Base-by-base conservation (phyloP, 257 asterid species). In the Datura wrightii region DNA sequence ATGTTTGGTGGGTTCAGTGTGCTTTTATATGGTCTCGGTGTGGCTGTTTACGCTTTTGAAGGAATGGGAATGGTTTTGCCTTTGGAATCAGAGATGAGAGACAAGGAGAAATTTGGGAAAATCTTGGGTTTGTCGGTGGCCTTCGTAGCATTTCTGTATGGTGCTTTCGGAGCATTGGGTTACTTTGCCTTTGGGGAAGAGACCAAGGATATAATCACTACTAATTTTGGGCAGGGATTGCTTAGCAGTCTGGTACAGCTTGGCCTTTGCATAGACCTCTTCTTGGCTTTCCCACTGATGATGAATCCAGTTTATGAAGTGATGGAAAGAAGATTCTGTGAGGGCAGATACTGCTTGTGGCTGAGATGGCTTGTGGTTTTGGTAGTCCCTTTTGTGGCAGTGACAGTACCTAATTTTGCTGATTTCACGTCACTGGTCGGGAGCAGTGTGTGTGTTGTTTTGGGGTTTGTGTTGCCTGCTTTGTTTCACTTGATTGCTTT, bases 381-480 rank as follows among this genome's bases (percentile, higher is more conserved):
- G 18, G 36, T n/a, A 53, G 85, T 85, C 37, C 8, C 60, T 37
- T 74, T 62, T 42, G 83, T 85, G 41, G 85, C 88, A 11, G 36
- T 85, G 69, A 10, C 46, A 59, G 53, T 69, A 4, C 98, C 98
- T 0, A 94, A 89, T 83, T 94, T 95, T 10, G 93, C 98, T 1
- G 97, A 95, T 89, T 95, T 94, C 93, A 83, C 92, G 88, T 94
- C 98, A 1, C 76, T 95, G 83, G 97, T 94, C 5, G 97, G 97
- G 34, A 91, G 99, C 85, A 94, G 96, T 87, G 94, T 92, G 34
- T 41, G 18, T 94, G 99, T 94, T 79, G 88, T 89, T 44, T 92
- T 95, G 65, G 98, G 97, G 8, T 95, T 92, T 67, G 94, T 92
- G 50, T 86, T 94, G 91, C 98, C 99, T 13, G 88, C 96, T 0